Conservation (phyloP, 441 rosid genomes). For the Theobroma grandiflorum region DNA sequence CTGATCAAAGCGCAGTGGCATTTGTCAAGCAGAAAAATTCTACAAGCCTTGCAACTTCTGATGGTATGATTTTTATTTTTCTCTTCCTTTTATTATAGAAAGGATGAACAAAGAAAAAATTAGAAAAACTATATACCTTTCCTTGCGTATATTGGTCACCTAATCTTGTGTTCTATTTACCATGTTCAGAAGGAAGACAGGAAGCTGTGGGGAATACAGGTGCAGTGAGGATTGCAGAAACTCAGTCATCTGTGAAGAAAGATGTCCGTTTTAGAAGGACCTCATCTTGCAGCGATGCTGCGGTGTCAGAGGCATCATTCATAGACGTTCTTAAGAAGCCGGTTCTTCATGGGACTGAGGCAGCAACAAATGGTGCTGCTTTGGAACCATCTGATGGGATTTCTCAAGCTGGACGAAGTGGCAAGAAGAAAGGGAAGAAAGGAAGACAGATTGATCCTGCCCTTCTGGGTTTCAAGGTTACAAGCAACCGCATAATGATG, state of each 20-base stretch:
- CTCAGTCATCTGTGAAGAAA: constrained; percentile 37
- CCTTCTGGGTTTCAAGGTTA: constrained; percentile 84
- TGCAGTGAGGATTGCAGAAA: constrained; percentile 22
- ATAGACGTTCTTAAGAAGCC: constrained; percentile 61
- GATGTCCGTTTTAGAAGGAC: constrained; percentile 44
- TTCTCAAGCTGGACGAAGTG: constrained; percentile 49
- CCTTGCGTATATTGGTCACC: not conserved
- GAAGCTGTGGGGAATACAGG: constrained; percentile 27
- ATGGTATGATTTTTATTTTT: constrained; percentile 36
- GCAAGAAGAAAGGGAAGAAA: constrained; percentile 87
- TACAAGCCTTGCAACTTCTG: constrained; percentile 25
- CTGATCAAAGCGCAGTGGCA: constrained; percentile 34
- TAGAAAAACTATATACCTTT: not conserved
- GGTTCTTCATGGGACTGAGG: constrained; percentile 37
- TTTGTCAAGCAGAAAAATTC: constrained; percentile 38
- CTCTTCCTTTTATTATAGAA: not conserved
- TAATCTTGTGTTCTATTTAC: constrained; percentile 1
- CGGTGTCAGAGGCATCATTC: constrained; percentile 57
- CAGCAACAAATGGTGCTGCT: not conserved
- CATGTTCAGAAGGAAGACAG: constrained; percentile 29
- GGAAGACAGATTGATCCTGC: constrained; percentile 89
- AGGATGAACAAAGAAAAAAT: not conserved
- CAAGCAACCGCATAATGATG: constrained; percentile 88
- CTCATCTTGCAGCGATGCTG: constrained; percentile 49
- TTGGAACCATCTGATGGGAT: constrained; percentile 46